Conservation (phyloP, 345 rosid genomes). For the Trapa incisa region DNA sequence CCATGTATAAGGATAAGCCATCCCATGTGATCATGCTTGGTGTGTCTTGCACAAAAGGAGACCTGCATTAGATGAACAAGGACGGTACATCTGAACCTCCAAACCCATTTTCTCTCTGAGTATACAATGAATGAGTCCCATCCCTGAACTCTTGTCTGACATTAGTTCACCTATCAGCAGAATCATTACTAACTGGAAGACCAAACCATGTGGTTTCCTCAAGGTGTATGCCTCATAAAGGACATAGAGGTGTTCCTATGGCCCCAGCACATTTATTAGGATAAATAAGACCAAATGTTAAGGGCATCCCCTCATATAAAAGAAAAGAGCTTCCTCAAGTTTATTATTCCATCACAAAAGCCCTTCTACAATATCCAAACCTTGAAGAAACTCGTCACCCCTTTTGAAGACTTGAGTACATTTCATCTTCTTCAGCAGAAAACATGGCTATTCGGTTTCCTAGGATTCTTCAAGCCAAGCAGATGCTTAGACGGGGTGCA, state of each 20-base stretch:
- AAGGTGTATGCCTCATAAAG: background rate
- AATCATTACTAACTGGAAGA: background rate
- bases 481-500: background rate
- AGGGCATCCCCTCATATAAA: too few relatives aligned
- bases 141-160: too few relatives aligned
- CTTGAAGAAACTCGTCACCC: background rate
- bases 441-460: constrained; percentile 9
- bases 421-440: background rate
- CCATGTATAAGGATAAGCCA: background rate
- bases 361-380: background rate
- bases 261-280: too few relatives aligned
- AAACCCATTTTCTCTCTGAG: too few relatives aligned
- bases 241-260: background rate
- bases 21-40: background rate
- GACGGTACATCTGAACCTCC: background rate
- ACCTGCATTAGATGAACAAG: background rate
- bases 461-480: constrained; percentile 6
- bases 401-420: too few relatives aligned
- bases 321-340: too few relatives aligned
- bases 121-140: too few relatives aligned
- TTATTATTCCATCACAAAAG: too few relatives aligned
- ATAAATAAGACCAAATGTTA: too few relatives aligned
- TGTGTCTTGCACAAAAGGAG: background rate
- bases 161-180: too few relatives aligned
- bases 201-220: constrained; percentile 8